These are phyloP conservation scores for Gillenia trifoliata DNA, from an alignment of 306 rosid genomes.

Conservation along the genomic window DNA sequence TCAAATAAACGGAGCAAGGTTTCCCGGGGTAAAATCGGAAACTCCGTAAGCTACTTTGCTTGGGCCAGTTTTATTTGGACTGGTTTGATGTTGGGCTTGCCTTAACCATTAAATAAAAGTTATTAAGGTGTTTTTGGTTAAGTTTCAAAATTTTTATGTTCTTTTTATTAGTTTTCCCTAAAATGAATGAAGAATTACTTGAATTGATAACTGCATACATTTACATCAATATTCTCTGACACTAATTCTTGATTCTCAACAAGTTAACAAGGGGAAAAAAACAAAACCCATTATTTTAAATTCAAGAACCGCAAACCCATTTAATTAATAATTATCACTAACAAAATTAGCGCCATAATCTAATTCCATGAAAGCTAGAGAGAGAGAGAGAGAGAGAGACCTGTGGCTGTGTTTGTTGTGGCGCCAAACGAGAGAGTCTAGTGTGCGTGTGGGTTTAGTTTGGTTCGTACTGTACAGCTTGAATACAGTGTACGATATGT, in stretches of 20 bases:
- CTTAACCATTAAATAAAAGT: too few species aligned
- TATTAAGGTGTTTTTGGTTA: too few species aligned
- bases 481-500: neutral
- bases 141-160: too few species aligned
- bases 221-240: neutral
- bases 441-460: neutral
- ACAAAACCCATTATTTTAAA: neutral
- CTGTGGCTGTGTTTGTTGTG: constrained; percentile 31
- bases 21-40: too few species aligned
- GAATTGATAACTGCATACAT: neutral
- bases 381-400: constrained; percentile 12
- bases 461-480: neutral
- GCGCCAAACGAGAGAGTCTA: neutral
- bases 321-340: neutral
- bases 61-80: too few species aligned
- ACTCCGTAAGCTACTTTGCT: too few species aligned
- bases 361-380: neutral
- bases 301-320: neutral
- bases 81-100: too few species aligned
- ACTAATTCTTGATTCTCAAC: neutral
- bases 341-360: neutral
- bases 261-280: neutral
- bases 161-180: too few species aligned
- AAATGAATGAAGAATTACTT: neutral
- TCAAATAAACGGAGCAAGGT: too few species aligned